Base-by-base conservation (phyloP, 108 stramenopile genomes). In the Cyclotella kingstonii region DNA sequence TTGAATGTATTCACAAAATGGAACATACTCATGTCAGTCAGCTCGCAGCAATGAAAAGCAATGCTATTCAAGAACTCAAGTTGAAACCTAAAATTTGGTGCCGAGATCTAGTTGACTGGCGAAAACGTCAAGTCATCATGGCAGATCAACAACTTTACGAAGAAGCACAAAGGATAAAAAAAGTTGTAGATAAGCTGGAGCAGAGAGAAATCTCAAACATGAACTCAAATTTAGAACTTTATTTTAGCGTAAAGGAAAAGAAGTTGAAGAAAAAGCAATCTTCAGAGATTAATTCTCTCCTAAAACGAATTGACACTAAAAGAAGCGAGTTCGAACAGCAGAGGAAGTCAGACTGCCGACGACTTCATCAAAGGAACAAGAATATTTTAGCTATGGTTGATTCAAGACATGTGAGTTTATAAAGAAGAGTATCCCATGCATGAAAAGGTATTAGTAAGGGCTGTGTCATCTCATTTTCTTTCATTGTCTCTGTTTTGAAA, bases 81-180 rank as follows among this genome's bases (percentile, higher is more conserved):
- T 39, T n/a, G 7, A 50, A 50, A 51, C 60, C 60, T 5, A 31
- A 45, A 23, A 53, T 53, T 11, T 53, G 50, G 63, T 64, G 51
- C 14, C 25, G 28, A 31, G 41, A 64, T 53, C 46, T 64, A 22
- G 42, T 64, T 22, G 27, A 53, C 5, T 41, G 36, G 12, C 50
- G 63, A 30, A 43, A 52, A 52, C 39, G 51, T 6, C 51, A 53
- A 23, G 8, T 29, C 18, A 14, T 53, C 3, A 30, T 64, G 40
- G 50, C 63, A 4, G 39, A 64, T 26, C 38, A 33, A 41, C 40
- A 64, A 25, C 21, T 51, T 3, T 64, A 64, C 36, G 40, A 41
- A 43, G 63, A 64, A 41, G 63, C 63, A 7, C 63, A 53, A 1
- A 36, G 43, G 23, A 41, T 51, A 28, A 64, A 64, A 52, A 14